Evolutionary conservation across 371 early-diverging fungal species (phyloP), one percentile per base, ranked within the genome.

Genomic region (Rhizopus delemar): DNA sequence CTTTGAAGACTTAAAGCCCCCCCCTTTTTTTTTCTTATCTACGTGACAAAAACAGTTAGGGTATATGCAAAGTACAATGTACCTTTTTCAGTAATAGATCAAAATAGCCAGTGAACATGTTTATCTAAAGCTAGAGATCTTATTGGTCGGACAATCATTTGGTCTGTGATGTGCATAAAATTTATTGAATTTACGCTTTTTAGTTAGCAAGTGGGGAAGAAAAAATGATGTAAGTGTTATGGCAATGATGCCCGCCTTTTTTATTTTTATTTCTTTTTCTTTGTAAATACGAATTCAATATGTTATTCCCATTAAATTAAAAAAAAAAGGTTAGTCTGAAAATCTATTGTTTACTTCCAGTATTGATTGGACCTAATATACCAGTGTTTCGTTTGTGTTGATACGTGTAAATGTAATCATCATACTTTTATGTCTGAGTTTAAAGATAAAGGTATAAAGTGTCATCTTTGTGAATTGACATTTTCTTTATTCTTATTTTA

Each of bases 201-300:
- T 39, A 39, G 39, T 39, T 39, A 9, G 39, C 1, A 39, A 39
- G 12, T 7, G 12, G 8, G 9, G 12, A 39, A 39, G 38, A 9
- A 39, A 39, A 39, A 39, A 39, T 39, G 39, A 39, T 39, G 39
- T 39, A 39, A 39, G 39, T 39, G 39, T 39, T 39, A 39, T 12
- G 39, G 12, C 39, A 39, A 2, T 22, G 22, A 22, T 22, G 22
- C 2, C 2, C 2, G 39, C 9, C 39, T 39, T 39, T 39, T 7
- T 7, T 7, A 12, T 2, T 39, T 39, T 39, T 39, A 9, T 12
- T 39, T 9, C 39, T 39, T 39, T 39, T 39, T 7, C 1, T 39
- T 39, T 39, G 1, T 7, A 39, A 39, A 39, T 12, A 39, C 39
- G 39, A 39, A 12, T 9, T 39, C 8, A 7, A 39, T 2, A 9